Evolutionary conservation across 2,329 filamentous ascomycete species (phyloP).

Genomic region (Fusarium miscanthi): DNA sequence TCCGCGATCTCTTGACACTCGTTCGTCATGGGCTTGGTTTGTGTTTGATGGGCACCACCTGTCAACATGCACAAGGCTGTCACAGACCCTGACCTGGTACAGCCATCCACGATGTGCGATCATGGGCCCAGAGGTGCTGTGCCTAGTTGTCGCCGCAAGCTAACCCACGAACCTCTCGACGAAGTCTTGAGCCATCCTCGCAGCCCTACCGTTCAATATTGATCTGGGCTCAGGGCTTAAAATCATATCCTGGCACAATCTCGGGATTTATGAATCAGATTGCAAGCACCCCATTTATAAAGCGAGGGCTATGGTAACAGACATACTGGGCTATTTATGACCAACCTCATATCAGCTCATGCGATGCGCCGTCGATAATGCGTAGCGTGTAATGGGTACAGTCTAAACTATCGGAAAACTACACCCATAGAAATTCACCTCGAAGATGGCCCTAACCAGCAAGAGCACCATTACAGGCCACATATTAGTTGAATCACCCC

Average conservation of each 20-base stretch:
- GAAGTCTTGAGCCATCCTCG: conserved; percentile 38
- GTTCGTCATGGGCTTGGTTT: conserved; percentile 16
- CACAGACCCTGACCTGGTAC: conserved; percentile 44
- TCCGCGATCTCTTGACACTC: conserved; percentile 22
- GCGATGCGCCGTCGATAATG: neutral
- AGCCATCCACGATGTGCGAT: conserved; percentile 41
- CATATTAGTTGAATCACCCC: conserved; percentile 18
- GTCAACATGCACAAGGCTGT: conserved; percentile 44
- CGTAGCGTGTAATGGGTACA: neutral
- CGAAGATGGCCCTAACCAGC: neutral
- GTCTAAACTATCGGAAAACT: conserved; percentile 1
- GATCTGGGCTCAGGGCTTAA: conserved; percentile 26
- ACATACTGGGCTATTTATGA: conserved; percentile 6
- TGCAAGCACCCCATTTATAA: conserved; percentile 10
- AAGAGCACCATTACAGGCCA: conserved; percentile 23
- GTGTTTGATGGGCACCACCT: conserved; percentile 21
- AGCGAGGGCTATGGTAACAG: conserved; percentile 10
- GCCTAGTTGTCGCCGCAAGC: conserved; percentile 29
- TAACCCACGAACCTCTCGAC: conserved; percentile 32
- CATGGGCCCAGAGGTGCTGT: conserved; percentile 41
- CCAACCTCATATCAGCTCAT: neutral
- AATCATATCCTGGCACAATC: conserved; percentile 25
- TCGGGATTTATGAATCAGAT: conserved; percentile 25
- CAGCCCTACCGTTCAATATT: conserved; percentile 41
- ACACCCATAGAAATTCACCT: conserved; percentile 23